Evolutionary conservation across 1,284 basidiomycete species (phyloP), one percentile per base, ranked within the genome.

Genomic region (Polyporus tsugae): DNA sequence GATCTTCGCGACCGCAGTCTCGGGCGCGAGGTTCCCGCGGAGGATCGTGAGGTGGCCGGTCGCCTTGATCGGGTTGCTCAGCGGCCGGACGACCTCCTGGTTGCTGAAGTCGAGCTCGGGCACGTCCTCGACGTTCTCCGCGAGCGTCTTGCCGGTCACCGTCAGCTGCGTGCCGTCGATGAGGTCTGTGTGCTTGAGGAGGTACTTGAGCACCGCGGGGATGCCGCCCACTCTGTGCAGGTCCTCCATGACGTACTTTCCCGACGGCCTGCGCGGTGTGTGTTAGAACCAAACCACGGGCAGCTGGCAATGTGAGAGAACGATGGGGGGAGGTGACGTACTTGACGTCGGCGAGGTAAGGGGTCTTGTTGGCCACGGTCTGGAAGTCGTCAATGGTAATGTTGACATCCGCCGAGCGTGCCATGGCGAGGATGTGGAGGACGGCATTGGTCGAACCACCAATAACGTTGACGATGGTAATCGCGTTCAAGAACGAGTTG

Each of bases 161-260:
- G 97, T 99, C 80, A 98, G 83, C 75, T 94, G 94, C 74, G 86
- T 89, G 62, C 97, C 96, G 76, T 98, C 94, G 80, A 99, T 94
- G 74, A 98, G 85, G 73, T 93, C 86, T 60, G 93, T 93, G 79
- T 95, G 84, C 75, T 95, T 94, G 72, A 97, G 85, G 60, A 99
- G 88, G 82, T 98, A 98, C 79, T 93, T 94, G 70, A 95, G 79
- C 64, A 92, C 82, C 1, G 88, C 89, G 0, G 96, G 96, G 70
- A 97, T 92, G 68, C 96, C 96, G 46, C 96, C 96, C 72, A 96
- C 91, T 73, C 87, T 89, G 85, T 98, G 95, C 41, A 99, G 86
- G 78, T 99, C 96, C 82, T 98, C 95, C 96, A 99, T 98, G 76
- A 95, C 92, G 81, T 97, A 98, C 83, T 93, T 93, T 35, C 96